These are phyloP conservation scores for Penicillium egyptiacum DNA, from an alignment of 495 filamentous ascomycete genomes.

Conservation along the genomic window DNA sequence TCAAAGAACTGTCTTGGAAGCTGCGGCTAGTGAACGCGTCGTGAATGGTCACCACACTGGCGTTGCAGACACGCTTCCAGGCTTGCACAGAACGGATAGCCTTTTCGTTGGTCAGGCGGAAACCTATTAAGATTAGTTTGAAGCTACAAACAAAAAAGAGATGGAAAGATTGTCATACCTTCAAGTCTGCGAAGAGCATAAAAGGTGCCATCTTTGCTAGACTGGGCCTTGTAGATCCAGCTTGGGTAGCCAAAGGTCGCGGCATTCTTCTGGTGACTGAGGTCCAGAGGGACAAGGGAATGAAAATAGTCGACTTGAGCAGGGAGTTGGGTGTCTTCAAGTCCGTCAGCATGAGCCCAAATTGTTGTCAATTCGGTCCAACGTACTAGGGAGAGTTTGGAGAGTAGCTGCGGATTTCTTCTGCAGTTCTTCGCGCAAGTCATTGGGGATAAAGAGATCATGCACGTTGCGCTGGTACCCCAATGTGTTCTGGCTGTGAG, in stretches of 20 bases:
- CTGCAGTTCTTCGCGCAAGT: slow-evolving; percentile 81
- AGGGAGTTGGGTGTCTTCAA: slow-evolving; percentile 66
- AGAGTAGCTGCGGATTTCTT: slow-evolving; percentile 82
- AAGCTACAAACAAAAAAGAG: neutral
- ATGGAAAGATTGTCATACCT: slow-evolving; percentile 43
- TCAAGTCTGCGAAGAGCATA: slow-evolving; percentile 86
- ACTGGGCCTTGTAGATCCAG: slow-evolving; percentile 96
- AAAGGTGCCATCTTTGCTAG: slow-evolving; percentile 76
- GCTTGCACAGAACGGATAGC: slow-evolving; percentile 80
- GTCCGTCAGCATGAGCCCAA: slow-evolving; percentile 11
- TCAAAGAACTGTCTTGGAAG: slow-evolving; percentile 91
- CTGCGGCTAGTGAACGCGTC: slow-evolving; percentile 90
- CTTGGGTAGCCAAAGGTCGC: slow-evolving; percentile 79
- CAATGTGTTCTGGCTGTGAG: slow-evolving; percentile 72
- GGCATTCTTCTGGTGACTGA: slow-evolving; percentile 70
- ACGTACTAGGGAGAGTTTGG: slow-evolving; percentile 79
- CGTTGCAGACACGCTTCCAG: slow-evolving; percentile 87
- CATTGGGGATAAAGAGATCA: slow-evolving; percentile 86
- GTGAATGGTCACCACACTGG: slow-evolving; percentile 80
- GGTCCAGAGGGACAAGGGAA: slow-evolving; percentile 86
- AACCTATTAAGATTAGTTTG: slow-evolving; percentile 47
- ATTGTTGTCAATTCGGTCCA: neutral
- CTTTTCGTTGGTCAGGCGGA: slow-evolving; percentile 81
- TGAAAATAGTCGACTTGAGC: slow-evolving; percentile 80
- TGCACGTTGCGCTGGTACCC: slow-evolving; percentile 81